These are phyloP conservation scores for Carex littledalei DNA, from an alignment of 176 grass and related monocot genomes.

Conservation along the genomic window DNA sequence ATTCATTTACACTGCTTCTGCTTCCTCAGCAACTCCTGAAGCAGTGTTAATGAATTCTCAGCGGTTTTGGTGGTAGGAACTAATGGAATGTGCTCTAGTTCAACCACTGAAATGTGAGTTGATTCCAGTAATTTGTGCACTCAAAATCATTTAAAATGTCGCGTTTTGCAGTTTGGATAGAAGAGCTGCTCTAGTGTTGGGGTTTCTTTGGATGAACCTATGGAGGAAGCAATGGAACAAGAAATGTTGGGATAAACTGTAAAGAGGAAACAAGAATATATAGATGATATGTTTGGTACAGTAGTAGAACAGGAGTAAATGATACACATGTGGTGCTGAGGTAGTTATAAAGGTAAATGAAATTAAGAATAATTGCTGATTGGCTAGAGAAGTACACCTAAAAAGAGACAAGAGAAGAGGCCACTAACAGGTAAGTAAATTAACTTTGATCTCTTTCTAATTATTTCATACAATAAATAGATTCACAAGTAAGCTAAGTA, in stretches of 20 bases:
- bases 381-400: too few relatives aligned
- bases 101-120: conserved; percentile 62
- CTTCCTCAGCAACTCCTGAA: conserved; percentile 48
- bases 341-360: background rate
- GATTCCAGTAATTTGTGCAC: conserved; percentile 46
- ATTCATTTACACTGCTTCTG: conserved; percentile 25
- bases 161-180: conserved; percentile 23
- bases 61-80: conserved; percentile 48
- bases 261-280: background rate
- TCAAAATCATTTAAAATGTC: conserved; percentile 6
- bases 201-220: conserved; percentile 6
- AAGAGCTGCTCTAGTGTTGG: conserved; percentile 25
- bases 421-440: too few relatives aligned
- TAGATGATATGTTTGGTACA: conserved; percentile 3
- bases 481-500: too few relatives aligned
- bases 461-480: too few relatives aligned
- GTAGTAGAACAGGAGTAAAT: background rate
- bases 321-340: background rate
- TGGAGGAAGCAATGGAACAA: background rate
- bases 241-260: background rate
- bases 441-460: too few relatives aligned
- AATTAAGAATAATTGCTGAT: too few relatives aligned
- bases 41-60: conserved; percentile 40
- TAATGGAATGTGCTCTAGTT: conserved; percentile 46
- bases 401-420: too few relatives aligned